phyloP scores from a whole-genome alignment of 495 filamentous ascomycete genomes.

The Penicillium coffeae region DNA sequence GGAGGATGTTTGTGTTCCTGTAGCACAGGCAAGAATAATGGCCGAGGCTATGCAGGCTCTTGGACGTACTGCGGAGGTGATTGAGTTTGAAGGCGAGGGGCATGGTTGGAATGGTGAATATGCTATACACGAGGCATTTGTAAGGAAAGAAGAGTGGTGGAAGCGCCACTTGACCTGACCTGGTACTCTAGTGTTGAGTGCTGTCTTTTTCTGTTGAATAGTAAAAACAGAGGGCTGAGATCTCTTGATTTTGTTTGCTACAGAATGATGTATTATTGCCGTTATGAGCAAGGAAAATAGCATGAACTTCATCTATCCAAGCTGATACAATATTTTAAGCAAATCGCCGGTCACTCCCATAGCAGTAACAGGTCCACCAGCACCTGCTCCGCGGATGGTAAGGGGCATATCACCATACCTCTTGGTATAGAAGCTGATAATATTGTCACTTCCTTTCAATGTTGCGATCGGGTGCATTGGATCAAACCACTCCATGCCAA shows the following conservation, averaged over 20 bases:
- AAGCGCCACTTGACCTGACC: slow-evolving; percentile 18
- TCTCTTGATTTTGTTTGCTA: too few relatives aligned
- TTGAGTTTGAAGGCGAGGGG: slow-evolving; percentile 46
- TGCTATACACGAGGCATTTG: slow-evolving; percentile 22
- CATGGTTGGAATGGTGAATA: slow-evolving; percentile 34
- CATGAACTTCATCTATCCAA: too few relatives aligned
- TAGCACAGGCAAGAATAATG: slow-evolving; percentile 45
- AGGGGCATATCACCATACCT: slow-evolving; percentile 3
- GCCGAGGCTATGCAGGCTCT: slow-evolving; percentile 29
- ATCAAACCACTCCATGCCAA: slow-evolving; percentile 7
- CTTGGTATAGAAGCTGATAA: slow-evolving; percentile 5
- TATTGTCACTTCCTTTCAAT: slow-evolving; percentile 4
- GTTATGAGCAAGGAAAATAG: too few relatives aligned
- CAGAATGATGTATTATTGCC: too few relatives aligned
- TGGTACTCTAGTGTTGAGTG: neutral
- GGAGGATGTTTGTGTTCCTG: slow-evolving; percentile 45
- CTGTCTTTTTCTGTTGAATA: too few relatives aligned
- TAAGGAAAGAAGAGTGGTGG: slow-evolving; percentile 26
- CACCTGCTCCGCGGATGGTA: neutral
- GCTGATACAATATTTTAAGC: slow-evolving; percentile 1
- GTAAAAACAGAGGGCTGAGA: too few relatives aligned
- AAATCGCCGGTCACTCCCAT: slow-evolving; percentile 4
- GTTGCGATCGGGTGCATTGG: neutral
- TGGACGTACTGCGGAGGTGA: slow-evolving; percentile 38
- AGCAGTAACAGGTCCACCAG: slow-evolving; percentile 4